Percentiles rank a stretch among this genome's conserved stretches.
These are phyloP conservation scores for Hyparrhenia diplandra DNA, from an alignment of 176 grass and related monocot species.

Conservation along the genomic window DNA sequence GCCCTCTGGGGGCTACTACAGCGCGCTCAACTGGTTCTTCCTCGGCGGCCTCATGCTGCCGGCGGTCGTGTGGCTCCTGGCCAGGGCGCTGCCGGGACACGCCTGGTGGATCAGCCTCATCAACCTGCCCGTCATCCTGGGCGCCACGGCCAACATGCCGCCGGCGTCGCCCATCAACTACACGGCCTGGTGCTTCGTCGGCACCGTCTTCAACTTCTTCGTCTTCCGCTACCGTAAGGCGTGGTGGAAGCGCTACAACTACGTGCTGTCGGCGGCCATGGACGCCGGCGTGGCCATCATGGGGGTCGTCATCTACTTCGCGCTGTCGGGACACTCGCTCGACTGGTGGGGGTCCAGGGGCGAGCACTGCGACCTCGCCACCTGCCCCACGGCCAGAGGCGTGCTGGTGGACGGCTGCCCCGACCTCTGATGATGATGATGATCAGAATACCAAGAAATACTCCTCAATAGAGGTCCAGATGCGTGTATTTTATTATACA, in stretches of 20 bases:
- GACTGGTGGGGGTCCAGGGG: constrained; percentile 63
- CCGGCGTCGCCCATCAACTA: constrained; percentile 76
- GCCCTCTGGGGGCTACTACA: constrained; percentile 64
- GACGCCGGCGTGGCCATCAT: constrained; percentile 88
- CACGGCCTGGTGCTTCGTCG: constrained; percentile 64
- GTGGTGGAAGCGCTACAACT: constrained; percentile 96
- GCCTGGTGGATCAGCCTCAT: constrained; percentile 72
- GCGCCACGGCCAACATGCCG: constrained; percentile 77
- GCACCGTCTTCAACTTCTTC: constrained; percentile 85
- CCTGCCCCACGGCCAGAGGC: constrained; percentile 74
- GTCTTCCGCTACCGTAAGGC: constrained; percentile 69
- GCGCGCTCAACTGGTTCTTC: constrained; percentile 88
- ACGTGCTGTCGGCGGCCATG: constrained; percentile 77
- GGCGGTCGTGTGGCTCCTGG: constrained; percentile 55
- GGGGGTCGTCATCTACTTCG: constrained; percentile 75
- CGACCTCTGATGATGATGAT: constrained; percentile 30
- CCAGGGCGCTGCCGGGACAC: constrained; percentile 51
- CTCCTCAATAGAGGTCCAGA: neutral
- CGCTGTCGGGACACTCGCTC: constrained; percentile 42
- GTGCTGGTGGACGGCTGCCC: constrained; percentile 57
- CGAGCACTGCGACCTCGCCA: constrained; percentile 72
- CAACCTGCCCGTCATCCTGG: constrained; percentile 79
- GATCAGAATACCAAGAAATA: neutral
- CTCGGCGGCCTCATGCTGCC: constrained; percentile 53
- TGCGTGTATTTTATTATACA: neutral